Conservation (phyloP, 805 yeast genomes). For the Schizosaccharomyces pombe region DNA sequence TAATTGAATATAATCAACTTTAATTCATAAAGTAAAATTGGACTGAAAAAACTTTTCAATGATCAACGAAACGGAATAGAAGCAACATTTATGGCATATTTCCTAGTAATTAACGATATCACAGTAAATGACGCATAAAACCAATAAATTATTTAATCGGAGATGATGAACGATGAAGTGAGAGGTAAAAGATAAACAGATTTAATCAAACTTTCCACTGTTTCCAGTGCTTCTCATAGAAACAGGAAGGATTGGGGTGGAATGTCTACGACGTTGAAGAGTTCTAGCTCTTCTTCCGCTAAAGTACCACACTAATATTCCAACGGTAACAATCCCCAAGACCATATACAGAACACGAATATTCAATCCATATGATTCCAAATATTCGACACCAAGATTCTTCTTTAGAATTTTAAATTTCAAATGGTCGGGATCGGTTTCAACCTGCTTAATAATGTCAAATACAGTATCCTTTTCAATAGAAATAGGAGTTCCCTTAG, state of each 20-base stretch:
- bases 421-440: constrained; percentile 7
- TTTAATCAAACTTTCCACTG: not conserved
- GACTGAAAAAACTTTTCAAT: too few relatives aligned
- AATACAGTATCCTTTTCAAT: constrained; percentile 5
- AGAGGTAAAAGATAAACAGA: not conserved
- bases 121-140: too few relatives aligned
- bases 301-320: not conserved
- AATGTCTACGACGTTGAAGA: not conserved
- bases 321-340: not conserved
- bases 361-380: not conserved
- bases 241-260: not conserved
- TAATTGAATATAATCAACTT: too few relatives aligned
- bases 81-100: too few relatives aligned
- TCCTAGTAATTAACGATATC: too few relatives aligned
- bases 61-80: too few relatives aligned
- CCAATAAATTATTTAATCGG: too few relatives aligned
- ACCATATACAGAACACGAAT: not conserved
- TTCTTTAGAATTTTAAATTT: constrained; percentile 6
- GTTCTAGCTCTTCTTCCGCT: not conserved
- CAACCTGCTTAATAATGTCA: constrained; percentile 8
- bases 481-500: constrained; percentile 10
- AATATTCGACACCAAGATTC: not conserved
- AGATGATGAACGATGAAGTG: not conserved
- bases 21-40: too few relatives aligned
- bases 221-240: not conserved